phyloP scores from a whole-genome alignment of 176 grass and related monocot genomes.

The Carex myosuroides region DNA sequence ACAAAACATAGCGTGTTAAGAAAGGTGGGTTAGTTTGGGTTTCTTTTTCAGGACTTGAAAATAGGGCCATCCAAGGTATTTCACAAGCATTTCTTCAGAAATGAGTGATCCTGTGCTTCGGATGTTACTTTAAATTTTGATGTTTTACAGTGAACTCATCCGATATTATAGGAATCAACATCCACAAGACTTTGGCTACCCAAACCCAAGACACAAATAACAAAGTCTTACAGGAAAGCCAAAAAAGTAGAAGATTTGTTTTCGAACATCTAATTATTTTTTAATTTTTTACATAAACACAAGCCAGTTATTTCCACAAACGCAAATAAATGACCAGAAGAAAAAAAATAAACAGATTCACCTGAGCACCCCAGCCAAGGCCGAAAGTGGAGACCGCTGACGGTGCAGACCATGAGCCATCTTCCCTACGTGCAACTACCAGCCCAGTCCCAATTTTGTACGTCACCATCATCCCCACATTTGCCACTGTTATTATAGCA shows the following conservation, averaged over 20 bases:
- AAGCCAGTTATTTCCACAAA: neutral
- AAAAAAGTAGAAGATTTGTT: neutral
- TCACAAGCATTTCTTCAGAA: neutral
- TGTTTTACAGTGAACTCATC: neutral
- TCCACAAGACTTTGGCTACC: neutral
- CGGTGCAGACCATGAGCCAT: slow-evolving; percentile 95
- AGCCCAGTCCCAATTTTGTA: slow-evolving; percentile 88
- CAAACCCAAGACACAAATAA: neutral
- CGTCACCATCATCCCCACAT: slow-evolving; percentile 70
- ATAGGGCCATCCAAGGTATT: neutral
- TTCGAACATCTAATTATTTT: neutral
- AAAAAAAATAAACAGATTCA: slow-evolving; percentile 29
- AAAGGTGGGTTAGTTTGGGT: neutral
- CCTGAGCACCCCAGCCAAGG: slow-evolving; percentile 93
- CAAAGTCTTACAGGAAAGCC: neutral
- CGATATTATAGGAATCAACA: neutral
- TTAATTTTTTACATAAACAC: neutral
- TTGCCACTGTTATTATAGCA: slow-evolving; percentile 70
- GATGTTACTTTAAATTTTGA: neutral
- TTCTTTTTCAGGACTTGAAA: neutral
- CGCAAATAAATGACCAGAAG: slow-evolving; percentile 6
- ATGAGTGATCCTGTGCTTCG: neutral
- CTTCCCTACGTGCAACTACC: slow-evolving; percentile 57
- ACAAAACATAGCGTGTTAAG: neutral
- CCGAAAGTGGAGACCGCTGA: slow-evolving; percentile 77